Evolutionary conservation across 2,329 filamentous ascomycete species (phyloP).

Genomic region (Aphanocladium album): DNA sequence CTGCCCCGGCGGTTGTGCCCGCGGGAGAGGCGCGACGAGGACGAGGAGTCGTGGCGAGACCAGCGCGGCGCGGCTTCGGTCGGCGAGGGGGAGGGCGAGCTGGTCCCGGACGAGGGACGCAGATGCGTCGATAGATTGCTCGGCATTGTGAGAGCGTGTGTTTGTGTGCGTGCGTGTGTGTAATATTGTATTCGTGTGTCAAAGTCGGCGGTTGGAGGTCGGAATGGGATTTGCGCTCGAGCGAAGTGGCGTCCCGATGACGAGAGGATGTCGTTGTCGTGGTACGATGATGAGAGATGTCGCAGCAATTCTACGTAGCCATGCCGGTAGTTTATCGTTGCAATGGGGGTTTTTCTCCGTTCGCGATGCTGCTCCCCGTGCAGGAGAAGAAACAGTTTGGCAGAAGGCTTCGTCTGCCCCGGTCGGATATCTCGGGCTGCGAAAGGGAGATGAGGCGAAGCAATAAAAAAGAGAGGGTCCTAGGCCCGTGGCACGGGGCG

Average conservation of each 20-base stretch:
- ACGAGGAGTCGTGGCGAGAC: conserved; percentile 25
- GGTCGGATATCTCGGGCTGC: not conserved
- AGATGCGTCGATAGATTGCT: conserved; percentile 15
- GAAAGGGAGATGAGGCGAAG: not conserved
- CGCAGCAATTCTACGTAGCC: not conserved
- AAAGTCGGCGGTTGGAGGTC: not conserved
- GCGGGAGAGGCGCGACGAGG: conserved; percentile 40
- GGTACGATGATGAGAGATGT: not conserved
- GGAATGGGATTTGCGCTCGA: not conserved
- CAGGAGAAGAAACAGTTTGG: not conserved
- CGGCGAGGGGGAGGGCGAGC: conserved; percentile 22
- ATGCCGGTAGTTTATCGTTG: not conserved
- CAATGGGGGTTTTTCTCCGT: not conserved
- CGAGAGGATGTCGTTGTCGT: not conserved
- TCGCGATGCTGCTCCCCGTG: not conserved
- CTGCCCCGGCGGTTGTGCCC: not conserved
- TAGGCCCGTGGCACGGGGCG: not conserved
- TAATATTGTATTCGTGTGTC: not conserved
- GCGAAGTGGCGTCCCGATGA: not conserved
- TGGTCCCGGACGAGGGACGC: conserved; percentile 24
- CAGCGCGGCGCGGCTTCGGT: conserved; percentile 33
- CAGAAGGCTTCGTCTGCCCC: no score
- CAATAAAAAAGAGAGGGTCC: not conserved
- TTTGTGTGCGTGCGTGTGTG: not conserved
- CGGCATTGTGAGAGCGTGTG: conserved; percentile 37